Percentiles rank a stretch among this genome's conserved stretches.
Conservation (phyloP, 2,329 filamentous ascomycete genomes). For the Nemania bipapillata region DNA sequence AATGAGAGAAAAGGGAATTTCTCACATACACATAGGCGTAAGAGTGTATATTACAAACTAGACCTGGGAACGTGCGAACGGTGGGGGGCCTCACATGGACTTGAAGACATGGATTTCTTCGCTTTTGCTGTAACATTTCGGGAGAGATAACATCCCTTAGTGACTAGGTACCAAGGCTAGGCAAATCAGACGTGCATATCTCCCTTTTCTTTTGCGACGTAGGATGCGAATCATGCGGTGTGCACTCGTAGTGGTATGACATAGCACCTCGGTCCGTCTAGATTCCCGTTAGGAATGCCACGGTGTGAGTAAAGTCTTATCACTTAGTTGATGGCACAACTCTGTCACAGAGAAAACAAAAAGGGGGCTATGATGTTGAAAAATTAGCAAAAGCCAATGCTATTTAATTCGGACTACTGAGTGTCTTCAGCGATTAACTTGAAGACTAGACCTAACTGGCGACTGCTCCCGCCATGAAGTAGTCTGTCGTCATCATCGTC, state of each 20-base stretch:
- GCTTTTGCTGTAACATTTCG: background rate
- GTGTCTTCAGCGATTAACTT: background rate
- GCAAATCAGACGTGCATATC: background rate
- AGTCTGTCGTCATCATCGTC: conserved; percentile 4
- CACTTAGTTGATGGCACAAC: background rate
- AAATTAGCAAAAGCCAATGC: conserved; percentile 10
- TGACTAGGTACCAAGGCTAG: background rate
- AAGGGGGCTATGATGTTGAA: no score
- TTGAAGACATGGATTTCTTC: background rate
- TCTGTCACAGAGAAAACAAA: no score
- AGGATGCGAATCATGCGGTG: no score
- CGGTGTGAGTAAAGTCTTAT: background rate
- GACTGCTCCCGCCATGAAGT: background rate
- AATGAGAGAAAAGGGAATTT: background rate
- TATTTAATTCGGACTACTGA: background rate
- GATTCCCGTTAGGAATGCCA: no score
- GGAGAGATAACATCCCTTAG: background rate
- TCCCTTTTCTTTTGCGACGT: no score
- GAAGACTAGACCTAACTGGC: conserved; percentile 8
- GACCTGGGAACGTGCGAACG: background rate
- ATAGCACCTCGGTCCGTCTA: no score
- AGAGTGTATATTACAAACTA: background rate
- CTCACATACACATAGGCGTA: no score
- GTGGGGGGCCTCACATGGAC: background rate
- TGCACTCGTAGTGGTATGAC: no score